Percentiles rank a stretch among this genome's conserved stretches.
Conservation (phyloP, 208 protist genomes). For the Hexamita inflata region DNA sequence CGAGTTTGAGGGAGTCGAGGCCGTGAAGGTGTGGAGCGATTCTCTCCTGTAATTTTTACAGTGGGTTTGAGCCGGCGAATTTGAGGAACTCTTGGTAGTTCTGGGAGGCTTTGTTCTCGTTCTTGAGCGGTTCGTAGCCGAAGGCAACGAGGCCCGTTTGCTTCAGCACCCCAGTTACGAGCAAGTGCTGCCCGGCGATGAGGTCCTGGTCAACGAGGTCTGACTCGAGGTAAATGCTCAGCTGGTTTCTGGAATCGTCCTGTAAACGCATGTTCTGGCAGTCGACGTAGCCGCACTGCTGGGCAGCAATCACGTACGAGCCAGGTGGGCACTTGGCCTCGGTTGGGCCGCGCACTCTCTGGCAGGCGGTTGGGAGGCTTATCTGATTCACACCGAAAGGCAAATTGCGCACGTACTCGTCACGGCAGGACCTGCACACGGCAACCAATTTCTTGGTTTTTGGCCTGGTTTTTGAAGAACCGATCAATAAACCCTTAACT, state of each 20-base stretch:
- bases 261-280: not conserved
- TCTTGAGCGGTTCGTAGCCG: not conserved
- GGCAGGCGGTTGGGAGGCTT: not conserved
- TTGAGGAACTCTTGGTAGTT: not conserved
- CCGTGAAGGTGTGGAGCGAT: conserved; percentile 12
- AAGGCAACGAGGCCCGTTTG: too few relatives aligned
- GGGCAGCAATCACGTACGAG: not conserved
- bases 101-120: not conserved
- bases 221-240: not conserved
- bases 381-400: not conserved
- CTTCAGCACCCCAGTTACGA: conserved; percentile 1
- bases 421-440: not conserved
- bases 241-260: not conserved
- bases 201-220: not conserved
- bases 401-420: not conserved
- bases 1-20: not conserved
- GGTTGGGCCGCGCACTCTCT: not conserved
- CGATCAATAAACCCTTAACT: not conserved
- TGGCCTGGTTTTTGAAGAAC: not conserved
- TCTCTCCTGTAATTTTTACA: not conserved
- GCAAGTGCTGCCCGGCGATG: not conserved
- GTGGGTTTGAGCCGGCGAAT: not conserved
- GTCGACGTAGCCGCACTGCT: not conserved
- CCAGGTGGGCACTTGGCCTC: not conserved
- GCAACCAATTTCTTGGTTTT: not conserved